Conservation (phyloP, 441 rosid species). For the Mallotus repandus region DNA sequence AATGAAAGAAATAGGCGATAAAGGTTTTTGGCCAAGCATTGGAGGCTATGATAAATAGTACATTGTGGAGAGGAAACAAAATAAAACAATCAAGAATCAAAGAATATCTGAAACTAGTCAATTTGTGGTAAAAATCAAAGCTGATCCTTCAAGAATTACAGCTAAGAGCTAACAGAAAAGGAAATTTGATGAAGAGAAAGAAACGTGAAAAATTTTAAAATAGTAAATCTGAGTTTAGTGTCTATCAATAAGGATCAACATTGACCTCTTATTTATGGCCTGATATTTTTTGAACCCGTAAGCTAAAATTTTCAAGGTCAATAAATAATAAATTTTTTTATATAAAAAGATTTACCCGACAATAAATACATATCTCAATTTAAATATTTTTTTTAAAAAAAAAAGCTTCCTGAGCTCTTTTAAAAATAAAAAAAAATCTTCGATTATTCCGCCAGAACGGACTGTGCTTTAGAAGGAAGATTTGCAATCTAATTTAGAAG, state of each 20-base stretch:
- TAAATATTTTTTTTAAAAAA: no score
- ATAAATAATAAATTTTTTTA: not conserved
- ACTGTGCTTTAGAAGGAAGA: no score
- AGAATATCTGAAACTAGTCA: not conserved
- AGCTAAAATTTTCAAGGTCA: not conserved
- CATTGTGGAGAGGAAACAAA: not conserved
- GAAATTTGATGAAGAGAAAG: not conserved
- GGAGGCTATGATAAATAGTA: not conserved
- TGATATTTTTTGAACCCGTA: not conserved
- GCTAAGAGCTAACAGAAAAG: not conserved
- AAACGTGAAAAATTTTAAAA: not conserved
- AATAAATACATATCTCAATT: no score
- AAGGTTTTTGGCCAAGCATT: not conserved
- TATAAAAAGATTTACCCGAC: no score
- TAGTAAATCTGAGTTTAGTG: conserved; percentile 6
- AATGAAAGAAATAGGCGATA: not conserved
- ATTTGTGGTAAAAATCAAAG: not conserved
- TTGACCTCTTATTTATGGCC: conserved; percentile 12
- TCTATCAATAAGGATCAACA: conserved; percentile 12
- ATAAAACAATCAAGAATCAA: not conserved
- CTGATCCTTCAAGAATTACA: not conserved
- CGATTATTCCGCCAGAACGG: no score
- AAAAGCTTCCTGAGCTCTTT: no score
- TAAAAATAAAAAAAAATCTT: no score
- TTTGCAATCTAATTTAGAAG: no score